These are phyloP conservation scores for Tremellales sp. DNA, from an alignment of 1,284 basidiomycete genomes.

Conservation along the genomic window DNA sequence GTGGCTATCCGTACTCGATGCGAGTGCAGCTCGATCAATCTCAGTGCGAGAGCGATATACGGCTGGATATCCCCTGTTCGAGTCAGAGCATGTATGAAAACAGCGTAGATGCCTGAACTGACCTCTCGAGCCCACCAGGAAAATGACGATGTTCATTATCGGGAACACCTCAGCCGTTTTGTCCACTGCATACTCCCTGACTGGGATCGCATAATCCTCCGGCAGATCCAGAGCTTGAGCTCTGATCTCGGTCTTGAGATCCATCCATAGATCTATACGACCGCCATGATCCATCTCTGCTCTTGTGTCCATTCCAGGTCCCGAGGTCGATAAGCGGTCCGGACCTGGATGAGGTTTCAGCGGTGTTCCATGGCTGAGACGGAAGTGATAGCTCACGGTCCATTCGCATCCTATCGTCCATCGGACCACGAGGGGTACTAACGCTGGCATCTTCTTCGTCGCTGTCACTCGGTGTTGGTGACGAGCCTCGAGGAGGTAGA, in stretches of 20 bases:
- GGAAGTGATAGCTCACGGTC: too few relatives aligned
- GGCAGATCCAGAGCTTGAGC: not conserved
- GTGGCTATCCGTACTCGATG: conserved; percentile 64
- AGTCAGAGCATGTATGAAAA: not conserved
- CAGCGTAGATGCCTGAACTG: conserved; percentile 10
- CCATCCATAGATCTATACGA: not conserved
- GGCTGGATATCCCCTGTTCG: conserved; percentile 65
- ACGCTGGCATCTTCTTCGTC: not conserved
- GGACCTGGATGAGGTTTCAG: not conserved
- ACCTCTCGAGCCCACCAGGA: conserved; percentile 62
- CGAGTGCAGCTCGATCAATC: conserved; percentile 52
- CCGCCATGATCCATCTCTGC: not conserved
- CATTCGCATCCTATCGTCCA: too few relatives aligned
- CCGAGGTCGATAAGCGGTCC: not conserved
- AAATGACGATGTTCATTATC: conserved; percentile 59
- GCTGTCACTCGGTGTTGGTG: not conserved
- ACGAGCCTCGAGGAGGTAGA: not conserved
- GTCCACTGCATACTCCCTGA: conserved; percentile 6
- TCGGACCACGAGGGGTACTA: too few relatives aligned
- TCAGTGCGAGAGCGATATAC: conserved; percentile 59
- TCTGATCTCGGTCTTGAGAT: not conserved
- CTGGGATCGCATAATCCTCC: not conserved
- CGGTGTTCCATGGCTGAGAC: too few relatives aligned
- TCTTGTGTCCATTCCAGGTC: not conserved
- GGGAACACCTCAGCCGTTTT: conserved; percentile 5